Conservation (phyloP, 2,329 filamentous ascomycete species). For the Huntiella bhutanensis region DNA sequence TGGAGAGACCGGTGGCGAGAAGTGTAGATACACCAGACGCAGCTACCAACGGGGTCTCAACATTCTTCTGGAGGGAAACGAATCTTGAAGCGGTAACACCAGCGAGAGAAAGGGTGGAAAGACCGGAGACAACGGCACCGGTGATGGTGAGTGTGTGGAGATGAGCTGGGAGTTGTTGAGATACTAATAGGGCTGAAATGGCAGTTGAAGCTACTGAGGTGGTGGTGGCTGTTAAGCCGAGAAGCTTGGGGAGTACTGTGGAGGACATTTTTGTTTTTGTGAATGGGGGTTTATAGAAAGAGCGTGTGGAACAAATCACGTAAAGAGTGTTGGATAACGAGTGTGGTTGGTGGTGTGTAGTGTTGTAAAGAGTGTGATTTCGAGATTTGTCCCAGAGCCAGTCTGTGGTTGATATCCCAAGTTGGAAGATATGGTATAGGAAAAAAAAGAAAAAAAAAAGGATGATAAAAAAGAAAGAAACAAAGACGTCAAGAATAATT, state of each 20-base stretch:
- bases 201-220: conserved; percentile 5
- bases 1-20: conserved; percentile 6
- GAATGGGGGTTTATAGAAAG: background rate
- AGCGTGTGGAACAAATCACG: conserved; percentile 3
- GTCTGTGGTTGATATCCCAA: conserved; percentile 6
- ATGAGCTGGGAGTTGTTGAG: conserved; percentile 5
- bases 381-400: conserved; percentile 6
- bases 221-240: conserved; percentile 7
- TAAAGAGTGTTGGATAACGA: conserved; percentile 3
- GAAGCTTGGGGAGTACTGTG: conserved; percentile 2
- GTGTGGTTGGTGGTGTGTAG: background rate
- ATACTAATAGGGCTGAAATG: conserved; percentile 6
- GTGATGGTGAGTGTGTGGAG: conserved; percentile 9
- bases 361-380: conserved; percentile 7
- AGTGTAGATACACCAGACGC: conserved; percentile 4
- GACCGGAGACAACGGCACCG: conserved; percentile 6
- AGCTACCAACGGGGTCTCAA: conserved; percentile 6
- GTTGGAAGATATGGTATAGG: background rate
- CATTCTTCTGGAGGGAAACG: background rate
- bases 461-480: background rate
- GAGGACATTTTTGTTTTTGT: conserved; percentile 5
- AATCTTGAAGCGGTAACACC: conserved; percentile 5
- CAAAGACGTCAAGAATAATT: background rate
- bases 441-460: background rate
- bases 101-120: conserved; percentile 4